phyloP scores from a whole-genome alignment of 768 basidiomycete genomes.

The Pisolithus albus region DNA sequence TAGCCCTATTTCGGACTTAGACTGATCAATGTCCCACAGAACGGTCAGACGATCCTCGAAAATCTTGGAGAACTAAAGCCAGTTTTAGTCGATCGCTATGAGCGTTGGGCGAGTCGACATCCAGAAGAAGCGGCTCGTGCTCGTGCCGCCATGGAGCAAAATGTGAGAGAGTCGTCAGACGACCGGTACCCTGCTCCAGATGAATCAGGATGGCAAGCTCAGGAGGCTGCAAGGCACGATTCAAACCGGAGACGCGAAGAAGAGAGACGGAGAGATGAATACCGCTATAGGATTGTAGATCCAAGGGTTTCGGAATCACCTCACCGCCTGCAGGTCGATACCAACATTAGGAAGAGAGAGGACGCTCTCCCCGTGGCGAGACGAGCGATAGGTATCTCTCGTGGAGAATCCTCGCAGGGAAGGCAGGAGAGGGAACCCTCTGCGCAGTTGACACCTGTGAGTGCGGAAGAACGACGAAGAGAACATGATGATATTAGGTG shows the following conservation, averaged over 20 bases:
- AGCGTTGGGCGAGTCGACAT: conserved; percentile 47
- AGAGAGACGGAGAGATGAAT: conserved; percentile 27
- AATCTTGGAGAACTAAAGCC: conserved; percentile 61
- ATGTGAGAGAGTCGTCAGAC: conserved; percentile 19
- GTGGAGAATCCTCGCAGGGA: conserved; percentile 16
- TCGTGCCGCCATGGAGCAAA: conserved; percentile 17
- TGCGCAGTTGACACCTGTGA: conserved; percentile 22
- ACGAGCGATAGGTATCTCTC: conserved; percentile 18
- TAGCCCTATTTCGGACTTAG: conserved; percentile 1
- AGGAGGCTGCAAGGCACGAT: conserved; percentile 26
- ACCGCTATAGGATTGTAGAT: conserved; percentile 25
- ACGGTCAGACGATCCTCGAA: conserved; percentile 69
- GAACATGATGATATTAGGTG: conserved; percentile 24
- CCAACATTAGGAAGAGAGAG: conserved; percentile 25
- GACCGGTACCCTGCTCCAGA: conserved; percentile 21
- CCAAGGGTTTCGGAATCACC: conserved; percentile 12
- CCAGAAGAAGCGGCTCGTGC: conserved; percentile 29
- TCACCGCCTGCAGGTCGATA: conserved; percentile 24
- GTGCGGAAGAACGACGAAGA: conserved; percentile 23
- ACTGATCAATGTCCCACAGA: conserved; percentile 36
- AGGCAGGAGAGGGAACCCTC: conserved; percentile 19
- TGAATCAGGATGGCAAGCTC: conserved; percentile 28
- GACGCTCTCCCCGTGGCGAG: conserved; percentile 21
- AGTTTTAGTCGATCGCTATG: conserved; percentile 54
- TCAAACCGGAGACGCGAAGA: conserved; percentile 28